A percentile compares a stretch with the other conserved stretches of the same genome.
Conservation (phyloP, 192 early-diverging fungal genomes). For the Cetraspora pellucida region DNA sequence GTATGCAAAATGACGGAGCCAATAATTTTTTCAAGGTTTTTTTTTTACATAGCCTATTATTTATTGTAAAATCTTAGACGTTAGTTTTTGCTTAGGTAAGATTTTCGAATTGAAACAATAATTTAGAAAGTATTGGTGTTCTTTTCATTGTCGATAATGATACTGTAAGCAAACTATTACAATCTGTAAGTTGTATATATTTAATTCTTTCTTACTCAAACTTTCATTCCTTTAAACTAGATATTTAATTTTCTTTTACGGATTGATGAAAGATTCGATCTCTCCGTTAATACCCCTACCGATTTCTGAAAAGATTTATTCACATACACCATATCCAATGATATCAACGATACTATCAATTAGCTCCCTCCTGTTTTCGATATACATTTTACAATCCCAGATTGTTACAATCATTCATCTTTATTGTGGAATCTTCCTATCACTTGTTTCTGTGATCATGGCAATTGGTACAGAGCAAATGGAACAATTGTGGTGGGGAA, state of each 20-base stretch:
- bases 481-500: slow-evolving; percentile 34
- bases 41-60: not conserved
- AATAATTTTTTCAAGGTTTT: slow-evolving; percentile 20
- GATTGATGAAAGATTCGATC: not conserved
- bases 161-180: not conserved
- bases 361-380: not conserved
- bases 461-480: not conserved
- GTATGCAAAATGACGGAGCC: slow-evolving; percentile 6
- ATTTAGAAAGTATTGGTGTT: slow-evolving; percentile 14
- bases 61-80: not conserved
- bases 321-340: slow-evolving; percentile 13
- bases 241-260: slow-evolving; percentile 10
- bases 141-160: slow-evolving; percentile 1
- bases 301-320: not conserved
- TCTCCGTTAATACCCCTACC: slow-evolving; percentile 9
- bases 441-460: slow-evolving; percentile 13
- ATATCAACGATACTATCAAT: slow-evolving; percentile 27
- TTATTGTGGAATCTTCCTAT: not conserved
- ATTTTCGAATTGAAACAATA: not conserved
- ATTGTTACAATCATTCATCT: slow-evolving; percentile 13
- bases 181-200: not conserved
- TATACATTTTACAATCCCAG: slow-evolving; percentile 23
- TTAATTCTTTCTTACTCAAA: not conserved
- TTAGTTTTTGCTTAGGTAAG: not conserved
- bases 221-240: not conserved